Evolutionary conservation across 345 rosid species (phyloP).

Genomic region (Erucastrum elatum): DNA sequence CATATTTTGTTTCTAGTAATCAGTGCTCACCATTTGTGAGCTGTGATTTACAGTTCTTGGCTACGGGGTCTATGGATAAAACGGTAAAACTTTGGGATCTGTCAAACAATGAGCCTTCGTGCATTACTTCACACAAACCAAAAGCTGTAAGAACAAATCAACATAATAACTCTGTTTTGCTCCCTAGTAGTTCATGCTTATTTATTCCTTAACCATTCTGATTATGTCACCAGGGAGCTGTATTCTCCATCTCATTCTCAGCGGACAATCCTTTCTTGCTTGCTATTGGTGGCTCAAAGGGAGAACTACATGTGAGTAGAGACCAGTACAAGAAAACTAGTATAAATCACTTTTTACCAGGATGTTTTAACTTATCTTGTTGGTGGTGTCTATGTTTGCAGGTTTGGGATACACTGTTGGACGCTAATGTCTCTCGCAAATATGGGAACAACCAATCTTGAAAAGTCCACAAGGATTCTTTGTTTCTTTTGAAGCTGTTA

Average conservation of each 20-base stretch:
- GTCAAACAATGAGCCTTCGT: conserved; percentile 74
- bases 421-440: conserved; percentile 49
- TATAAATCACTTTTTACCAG: background rate
- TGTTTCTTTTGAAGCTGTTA: conserved; percentile 13
- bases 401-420: conserved; percentile 82
- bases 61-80: conserved; percentile 61
- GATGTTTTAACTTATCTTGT: background rate
- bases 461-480: conserved; percentile 2
- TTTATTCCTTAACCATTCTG: background rate
- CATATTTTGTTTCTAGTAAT: background rate
- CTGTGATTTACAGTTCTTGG: conserved; percentile 46
- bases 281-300: conserved; percentile 93
- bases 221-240: conserved; percentile 59
- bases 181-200: background rate
- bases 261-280: conserved; percentile 74
- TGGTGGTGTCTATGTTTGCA: conserved; percentile 35
- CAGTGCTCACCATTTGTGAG: conserved; percentile 13
- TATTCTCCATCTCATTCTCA: conserved; percentile 76
- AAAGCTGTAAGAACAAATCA: conserved; percentile 56
- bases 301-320: conserved; percentile 69
- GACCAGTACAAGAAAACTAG: conserved; percentile 27
- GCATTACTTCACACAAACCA: conserved; percentile 60
- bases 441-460: conserved; percentile 40
- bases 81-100: conserved; percentile 83
- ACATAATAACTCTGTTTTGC: background rate